Conservation (phyloP, 306 rosid genomes). For the Quercus bicolor region DNA sequence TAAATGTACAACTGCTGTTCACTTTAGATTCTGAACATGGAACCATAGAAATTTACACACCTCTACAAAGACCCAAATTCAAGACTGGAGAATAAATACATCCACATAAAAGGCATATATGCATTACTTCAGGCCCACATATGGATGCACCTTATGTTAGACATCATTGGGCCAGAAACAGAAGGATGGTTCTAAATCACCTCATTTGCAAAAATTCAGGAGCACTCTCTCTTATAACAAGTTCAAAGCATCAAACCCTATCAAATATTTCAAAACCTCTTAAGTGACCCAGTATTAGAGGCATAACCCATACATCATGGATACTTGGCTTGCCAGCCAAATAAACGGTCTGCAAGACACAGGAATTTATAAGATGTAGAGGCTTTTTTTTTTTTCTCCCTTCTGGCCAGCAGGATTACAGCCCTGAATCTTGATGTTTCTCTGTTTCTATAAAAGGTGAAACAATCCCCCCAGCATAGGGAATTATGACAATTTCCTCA, state of each 20-base stretch:
- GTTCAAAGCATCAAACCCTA: neutral
- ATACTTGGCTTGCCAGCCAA: conserved; percentile 3
- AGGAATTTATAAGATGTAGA: neutral
- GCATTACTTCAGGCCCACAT: neutral
- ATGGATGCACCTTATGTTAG: neutral
- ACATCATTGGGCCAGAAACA: neutral
- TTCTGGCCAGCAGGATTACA: neutral
- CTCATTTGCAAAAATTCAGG: neutral
- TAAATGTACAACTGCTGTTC: neutral
- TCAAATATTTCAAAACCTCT: neutral
- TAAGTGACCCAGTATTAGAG: neutral
- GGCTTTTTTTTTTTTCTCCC: neutral
- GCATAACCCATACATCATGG: neutral
- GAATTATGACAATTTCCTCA: neutral
- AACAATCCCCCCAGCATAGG: neutral
- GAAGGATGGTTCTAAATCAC: neutral
- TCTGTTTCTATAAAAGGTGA: neutral
- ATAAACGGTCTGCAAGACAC: neutral
- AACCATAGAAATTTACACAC: neutral
- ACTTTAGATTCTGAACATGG: neutral
- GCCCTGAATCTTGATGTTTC: neutral
- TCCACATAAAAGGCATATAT: neutral
- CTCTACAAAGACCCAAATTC: neutral
- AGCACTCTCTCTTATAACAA: neutral
- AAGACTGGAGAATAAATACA: neutral